Evolutionary conservation across 2,329 filamentous ascomycete species (phyloP).

Genomic region (Teratosphaeria zuluensis): DNA sequence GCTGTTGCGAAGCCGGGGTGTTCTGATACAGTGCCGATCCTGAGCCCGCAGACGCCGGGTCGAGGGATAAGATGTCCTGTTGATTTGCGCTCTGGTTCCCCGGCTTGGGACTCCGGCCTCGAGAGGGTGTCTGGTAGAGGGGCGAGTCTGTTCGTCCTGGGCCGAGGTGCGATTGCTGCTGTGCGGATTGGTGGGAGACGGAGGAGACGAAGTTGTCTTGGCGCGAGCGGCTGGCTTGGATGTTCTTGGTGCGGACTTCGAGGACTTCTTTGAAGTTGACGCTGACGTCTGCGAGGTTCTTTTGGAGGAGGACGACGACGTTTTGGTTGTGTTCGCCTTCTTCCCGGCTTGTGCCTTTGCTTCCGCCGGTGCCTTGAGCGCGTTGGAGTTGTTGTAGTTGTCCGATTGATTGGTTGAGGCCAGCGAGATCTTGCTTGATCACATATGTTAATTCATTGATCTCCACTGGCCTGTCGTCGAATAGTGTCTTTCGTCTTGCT

Average conservation of each 20-base stretch:
- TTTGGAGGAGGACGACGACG: conserved; percentile 82
- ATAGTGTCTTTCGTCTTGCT: conserved; percentile 92
- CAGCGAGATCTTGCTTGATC: conserved; percentile 92
- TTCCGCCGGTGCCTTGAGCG: conserved; percentile 35
- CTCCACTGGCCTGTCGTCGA: conserved; percentile 92
- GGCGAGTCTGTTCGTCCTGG: conserved; percentile 50
- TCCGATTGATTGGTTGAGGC: conserved; percentile 77
- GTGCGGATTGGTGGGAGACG: conserved; percentile 52
- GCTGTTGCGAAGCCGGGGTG: conserved; percentile 63
- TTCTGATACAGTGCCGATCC: conserved; percentile 27
- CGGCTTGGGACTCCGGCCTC: conserved; percentile 45
- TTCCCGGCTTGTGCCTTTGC: neutral
- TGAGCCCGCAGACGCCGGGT: conserved; percentile 33
- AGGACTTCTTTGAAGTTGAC: conserved; percentile 96
- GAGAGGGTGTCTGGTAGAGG: conserved; percentile 64
- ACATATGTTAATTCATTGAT: conserved; percentile 95
- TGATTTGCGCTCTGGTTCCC: conserved; percentile 23
- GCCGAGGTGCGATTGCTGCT: conserved; percentile 3
- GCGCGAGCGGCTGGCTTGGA: conserved; percentile 81
- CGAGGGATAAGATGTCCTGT: conserved; percentile 42
- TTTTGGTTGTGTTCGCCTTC: conserved; percentile 83
- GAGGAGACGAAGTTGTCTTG: conserved; percentile 96
- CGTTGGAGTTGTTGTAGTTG: conserved; percentile 68
- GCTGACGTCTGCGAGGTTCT: conserved; percentile 82
- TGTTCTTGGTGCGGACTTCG: conserved; percentile 93